Evolutionary conservation across 2,329 filamentous ascomycete species (phyloP).

Genomic region (Sporothrix mexicana): DNA sequence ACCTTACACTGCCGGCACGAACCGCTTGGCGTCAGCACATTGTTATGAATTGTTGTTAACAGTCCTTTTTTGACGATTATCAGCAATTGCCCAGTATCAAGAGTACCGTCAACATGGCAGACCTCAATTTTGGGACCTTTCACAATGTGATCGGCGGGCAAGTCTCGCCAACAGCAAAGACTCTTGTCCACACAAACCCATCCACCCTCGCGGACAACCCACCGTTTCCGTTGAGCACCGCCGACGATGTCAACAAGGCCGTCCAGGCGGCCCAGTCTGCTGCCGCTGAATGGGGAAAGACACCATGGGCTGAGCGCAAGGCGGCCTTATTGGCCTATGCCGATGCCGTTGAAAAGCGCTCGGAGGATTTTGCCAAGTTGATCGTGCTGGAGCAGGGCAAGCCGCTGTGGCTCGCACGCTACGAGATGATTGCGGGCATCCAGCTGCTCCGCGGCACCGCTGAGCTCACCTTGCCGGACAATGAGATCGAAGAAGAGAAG

Average conservation of each 20-base stretch:
- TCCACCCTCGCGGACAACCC: not conserved
- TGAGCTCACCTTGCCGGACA: not conserved
- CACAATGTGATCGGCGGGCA: slow-evolving; percentile 13
- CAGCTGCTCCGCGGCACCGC: not conserved
- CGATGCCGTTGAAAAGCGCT: not conserved
- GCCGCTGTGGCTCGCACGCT: not conserved
- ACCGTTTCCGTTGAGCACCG: not conserved
- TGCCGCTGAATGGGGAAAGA: not conserved
- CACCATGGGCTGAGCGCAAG: not conserved
- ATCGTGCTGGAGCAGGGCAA: slow-evolving; percentile 2
- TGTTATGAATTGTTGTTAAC: not conserved
- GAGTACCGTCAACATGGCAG: not conserved
- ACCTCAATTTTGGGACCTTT: not conserved
- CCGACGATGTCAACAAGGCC: not conserved
- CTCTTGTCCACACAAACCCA: not conserved
- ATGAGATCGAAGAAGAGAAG: not conserved
- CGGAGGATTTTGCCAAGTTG: not conserved
- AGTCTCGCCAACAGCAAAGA: not conserved
- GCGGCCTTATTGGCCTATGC: not conserved
- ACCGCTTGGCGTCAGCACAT: not conserved
- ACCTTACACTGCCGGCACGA: not conserved
- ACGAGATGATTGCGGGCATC: not conserved
- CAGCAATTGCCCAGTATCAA: not conserved
- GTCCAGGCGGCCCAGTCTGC: slow-evolving; percentile 7
- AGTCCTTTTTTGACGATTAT: not conserved